These are phyloP conservation scores for Caryopteris hybrid DNA, from an alignment of 305 asterid species.

Conservation along the genomic window DNA sequence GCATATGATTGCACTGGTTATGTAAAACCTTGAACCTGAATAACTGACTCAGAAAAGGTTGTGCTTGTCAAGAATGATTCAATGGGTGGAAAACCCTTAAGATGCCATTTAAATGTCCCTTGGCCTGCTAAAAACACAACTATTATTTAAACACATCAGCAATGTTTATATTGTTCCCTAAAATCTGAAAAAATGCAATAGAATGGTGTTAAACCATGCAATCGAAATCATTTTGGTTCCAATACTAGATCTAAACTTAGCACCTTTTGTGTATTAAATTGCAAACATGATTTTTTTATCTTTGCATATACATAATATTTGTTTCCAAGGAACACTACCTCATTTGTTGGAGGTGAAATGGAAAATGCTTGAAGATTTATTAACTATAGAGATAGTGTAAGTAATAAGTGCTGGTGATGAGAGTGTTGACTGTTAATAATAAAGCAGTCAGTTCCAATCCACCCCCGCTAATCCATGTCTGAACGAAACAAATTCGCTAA, in stretches of 20 bases:
- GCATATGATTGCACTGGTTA: slow-evolving; percentile 4
- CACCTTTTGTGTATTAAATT: neutral
- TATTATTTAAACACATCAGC: slow-evolving; percentile 4
- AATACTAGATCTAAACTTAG: neutral
- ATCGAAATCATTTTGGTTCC: neutral
- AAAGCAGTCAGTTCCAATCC: too few species aligned
- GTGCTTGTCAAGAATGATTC: neutral
- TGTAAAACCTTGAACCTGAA: neutral
- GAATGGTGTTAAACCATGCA: neutral
- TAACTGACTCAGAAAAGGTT: neutral
- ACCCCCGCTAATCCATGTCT: too few species aligned
- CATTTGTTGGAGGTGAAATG: neutral
- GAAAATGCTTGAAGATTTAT: neutral
- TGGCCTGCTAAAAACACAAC: neutral
- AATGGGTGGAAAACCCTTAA: neutral
- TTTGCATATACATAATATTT: neutral
- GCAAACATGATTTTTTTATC: neutral
- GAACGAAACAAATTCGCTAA: neutral
- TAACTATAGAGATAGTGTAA: too few species aligned
- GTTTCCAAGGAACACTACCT: neutral
- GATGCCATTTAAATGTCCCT: neutral
- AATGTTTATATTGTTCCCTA: neutral
- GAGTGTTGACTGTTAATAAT: too few species aligned
- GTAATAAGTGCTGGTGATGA: too few species aligned
- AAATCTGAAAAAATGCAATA: neutral